phyloP scores from a whole-genome alignment of 352 stramenopile species.

The Pythium angustatum region DNA sequence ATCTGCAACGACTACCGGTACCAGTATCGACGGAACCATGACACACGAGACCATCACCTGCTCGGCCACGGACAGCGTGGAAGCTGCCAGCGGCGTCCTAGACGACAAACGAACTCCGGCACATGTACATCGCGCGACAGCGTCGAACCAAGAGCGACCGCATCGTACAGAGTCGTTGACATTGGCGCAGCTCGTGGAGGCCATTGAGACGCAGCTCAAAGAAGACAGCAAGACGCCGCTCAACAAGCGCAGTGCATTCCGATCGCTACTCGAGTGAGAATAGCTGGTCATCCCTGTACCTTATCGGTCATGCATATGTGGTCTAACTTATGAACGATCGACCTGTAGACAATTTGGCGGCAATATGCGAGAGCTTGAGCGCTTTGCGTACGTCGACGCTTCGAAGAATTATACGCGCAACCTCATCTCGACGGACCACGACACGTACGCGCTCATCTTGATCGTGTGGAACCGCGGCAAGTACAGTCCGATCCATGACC shows the following conservation, averaged over 20 bases:
- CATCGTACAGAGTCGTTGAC: conserved; percentile 20
- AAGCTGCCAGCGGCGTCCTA: background rate
- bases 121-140: conserved; percentile 16
- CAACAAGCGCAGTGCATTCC: conserved; percentile 43
- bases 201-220: conserved; percentile 44
- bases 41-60: conserved; percentile 21
- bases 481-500: conserved; percentile 92
- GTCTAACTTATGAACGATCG: background rate
- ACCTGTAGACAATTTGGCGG: conserved; percentile 37
- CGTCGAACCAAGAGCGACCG: conserved; percentile 7
- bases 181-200: conserved; percentile 45
- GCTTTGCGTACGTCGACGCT: conserved; percentile 70
- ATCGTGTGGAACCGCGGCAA: conserved; percentile 91
- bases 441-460: conserved; percentile 91
- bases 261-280: conserved; percentile 42
- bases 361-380: conserved; percentile 49
- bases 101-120: conserved; percentile 16
- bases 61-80: conserved; percentile 16
- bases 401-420: conserved; percentile 91
- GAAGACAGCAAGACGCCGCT: conserved; percentile 31
- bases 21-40: conserved; percentile 10
- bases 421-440: conserved; percentile 85
- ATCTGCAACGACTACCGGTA: background rate
- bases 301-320: background rate
- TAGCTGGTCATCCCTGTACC: background rate